These are phyloP conservation scores for Arbutus unedo DNA, from an alignment of 148 eudicot genomes.

Conservation along the genomic window DNA sequence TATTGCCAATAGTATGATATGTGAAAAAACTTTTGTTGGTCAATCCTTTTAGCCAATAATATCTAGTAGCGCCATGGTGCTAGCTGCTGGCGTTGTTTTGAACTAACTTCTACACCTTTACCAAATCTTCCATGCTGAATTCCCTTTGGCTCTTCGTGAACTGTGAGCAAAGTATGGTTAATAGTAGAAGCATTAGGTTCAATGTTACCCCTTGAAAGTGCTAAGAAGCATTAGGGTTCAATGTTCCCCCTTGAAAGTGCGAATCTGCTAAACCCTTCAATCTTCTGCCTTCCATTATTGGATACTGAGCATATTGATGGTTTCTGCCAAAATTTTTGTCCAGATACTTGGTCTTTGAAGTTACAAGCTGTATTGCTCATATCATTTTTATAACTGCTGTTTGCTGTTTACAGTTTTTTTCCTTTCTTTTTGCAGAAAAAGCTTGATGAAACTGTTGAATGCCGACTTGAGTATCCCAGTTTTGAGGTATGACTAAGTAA, in stretches of 20 bases:
- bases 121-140: neutral
- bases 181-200: neutral
- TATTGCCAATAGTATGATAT: too few relatives aligned
- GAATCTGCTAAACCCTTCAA: neutral
- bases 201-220: neutral
- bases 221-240: too few relatives aligned
- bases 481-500: slow-evolving; percentile 59
- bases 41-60: neutral
- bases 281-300: neutral
- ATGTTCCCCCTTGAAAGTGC: too few relatives aligned
- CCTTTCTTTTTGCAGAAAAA: slow-evolving; percentile 54
- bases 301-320: neutral
- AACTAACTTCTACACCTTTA: neutral
- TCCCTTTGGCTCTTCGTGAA: neutral
- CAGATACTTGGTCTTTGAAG: neutral
- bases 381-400: neutral
- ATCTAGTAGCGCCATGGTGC: neutral
- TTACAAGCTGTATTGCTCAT: neutral
- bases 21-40: too few relatives aligned
- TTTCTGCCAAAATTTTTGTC: neutral
- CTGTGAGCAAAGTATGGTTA: neutral
- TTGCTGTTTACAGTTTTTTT: slow-evolving; percentile 3
- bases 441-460: slow-evolving; percentile 52
- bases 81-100: neutral
- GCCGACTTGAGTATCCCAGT: slow-evolving; percentile 66